Evolutionary conservation across 2,329 filamentous ascomycete species (phyloP).

Genomic region (Nemania bipapillata): DNA sequence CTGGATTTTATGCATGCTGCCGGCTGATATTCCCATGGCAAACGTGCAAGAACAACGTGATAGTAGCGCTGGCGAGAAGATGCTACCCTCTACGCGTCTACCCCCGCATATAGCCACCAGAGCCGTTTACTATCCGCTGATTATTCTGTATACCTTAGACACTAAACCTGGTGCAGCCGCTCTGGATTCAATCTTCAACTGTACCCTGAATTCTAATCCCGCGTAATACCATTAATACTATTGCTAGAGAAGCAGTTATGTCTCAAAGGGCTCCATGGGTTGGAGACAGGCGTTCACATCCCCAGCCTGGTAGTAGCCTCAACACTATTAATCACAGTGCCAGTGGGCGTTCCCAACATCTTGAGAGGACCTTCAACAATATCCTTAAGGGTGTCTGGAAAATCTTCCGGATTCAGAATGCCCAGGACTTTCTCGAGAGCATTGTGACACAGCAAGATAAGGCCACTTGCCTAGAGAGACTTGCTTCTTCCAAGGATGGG

Average conservation of each 20-base stretch:
- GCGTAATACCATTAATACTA: background rate
- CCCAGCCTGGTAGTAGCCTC: background rate
- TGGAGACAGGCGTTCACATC: background rate
- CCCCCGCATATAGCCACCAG: background rate
- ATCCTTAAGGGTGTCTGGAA: constrained; percentile 7
- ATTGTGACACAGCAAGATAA: constrained; percentile 21
- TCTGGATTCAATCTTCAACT: too few species aligned
- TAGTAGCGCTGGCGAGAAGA: background rate
- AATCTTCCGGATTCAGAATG: background rate
- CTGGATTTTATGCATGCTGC: background rate
- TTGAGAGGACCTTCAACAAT: constrained; percentile 12
- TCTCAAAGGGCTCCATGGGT: background rate
- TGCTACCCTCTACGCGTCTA: background rate
- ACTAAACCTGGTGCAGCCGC: too few species aligned
- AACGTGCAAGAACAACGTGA: background rate
- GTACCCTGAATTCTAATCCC: too few species aligned
- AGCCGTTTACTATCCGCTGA: background rate
- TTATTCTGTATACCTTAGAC: too few species aligned
- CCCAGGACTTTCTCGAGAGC: constrained; percentile 23
- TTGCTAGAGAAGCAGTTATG: background rate
- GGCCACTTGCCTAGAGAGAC: constrained; percentile 21
- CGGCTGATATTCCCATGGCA: background rate
- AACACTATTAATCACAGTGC: background rate
- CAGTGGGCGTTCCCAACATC: constrained; percentile 1
- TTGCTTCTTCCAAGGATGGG: constrained; percentile 15